Base-by-base conservation (phyloP, 768 basidiomycete genomes). In the Obba rivulosa region DNA sequence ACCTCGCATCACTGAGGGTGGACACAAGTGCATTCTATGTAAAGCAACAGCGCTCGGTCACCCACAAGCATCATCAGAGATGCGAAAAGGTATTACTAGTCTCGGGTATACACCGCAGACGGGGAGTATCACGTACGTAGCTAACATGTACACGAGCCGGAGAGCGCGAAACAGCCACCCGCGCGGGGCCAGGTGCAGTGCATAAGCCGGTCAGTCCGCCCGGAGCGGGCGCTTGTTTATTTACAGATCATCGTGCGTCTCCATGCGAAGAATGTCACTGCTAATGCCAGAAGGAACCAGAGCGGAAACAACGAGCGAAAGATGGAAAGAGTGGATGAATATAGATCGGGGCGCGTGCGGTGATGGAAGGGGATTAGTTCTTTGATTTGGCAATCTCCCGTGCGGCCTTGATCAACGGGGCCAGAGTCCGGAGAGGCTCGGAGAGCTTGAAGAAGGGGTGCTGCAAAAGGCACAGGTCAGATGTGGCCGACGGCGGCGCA, bases 391-490 rank as follows among this genome's bases (percentile, higher is more conserved):
- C 84, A 41, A 89, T 85, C 55, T 93, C 91, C 53, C 90, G 74
- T 5, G 92, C 92, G 11, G 92, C 91, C 65, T 93, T 94, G 76
- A 95, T 95, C 35, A 95, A 69, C 8, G 92, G 92, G 8, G 90
- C 76, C 45, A 95, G 72, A 17, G 90, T 92, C 48, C 87, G 77
- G 45, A 95, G 72, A 5, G 91, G 91, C 69, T 96, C 93, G 3
- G 85, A 84, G 28, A 86, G 70, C 64, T 81, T 83, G 74, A 94
- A 94, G 74, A 95, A 94, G 3, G 85, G 79, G 64, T 94, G 92
- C 81, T 91, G 61, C 9, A 31, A n/a, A 42, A 28, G 14, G 25
- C 4, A 28, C 22, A 46, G 41, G 11, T 25, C 41, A 22, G 18
- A 34, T 24, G 17, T 37, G 20, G 20, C 11, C 5, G 9, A 23